Percentiles rank a stretch among this genome's conserved stretches.
Conservation (phyloP, 2,329 filamentous ascomycete species). For the Aspergillus sp. region DNA sequence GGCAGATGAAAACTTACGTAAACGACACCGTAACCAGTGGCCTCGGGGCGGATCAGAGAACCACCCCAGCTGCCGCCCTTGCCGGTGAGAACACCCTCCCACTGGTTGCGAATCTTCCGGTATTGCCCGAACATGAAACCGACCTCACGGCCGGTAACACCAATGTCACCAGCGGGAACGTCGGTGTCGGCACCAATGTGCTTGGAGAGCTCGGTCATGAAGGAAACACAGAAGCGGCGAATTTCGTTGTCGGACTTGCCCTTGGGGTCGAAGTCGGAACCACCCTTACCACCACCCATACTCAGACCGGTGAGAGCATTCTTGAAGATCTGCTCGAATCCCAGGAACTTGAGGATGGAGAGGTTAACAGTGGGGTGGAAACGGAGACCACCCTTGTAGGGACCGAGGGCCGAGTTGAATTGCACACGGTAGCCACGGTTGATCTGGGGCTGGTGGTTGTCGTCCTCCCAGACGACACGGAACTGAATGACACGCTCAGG, state of each 20-base stretch:
- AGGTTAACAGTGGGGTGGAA: conserved; percentile 71
- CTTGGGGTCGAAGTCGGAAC: conserved; percentile 98
- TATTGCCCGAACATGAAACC: conserved; percentile 94
- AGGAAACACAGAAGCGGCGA: conserved; percentile 89
- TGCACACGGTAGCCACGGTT: conserved; percentile 95
- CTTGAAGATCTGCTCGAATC: conserved; percentile 99
- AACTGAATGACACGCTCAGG: conserved; percentile 97
- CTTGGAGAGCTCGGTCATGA: conserved; percentile 92
- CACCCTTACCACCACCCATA: conserved; percentile 97
- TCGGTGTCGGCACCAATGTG: conserved; percentile 96
- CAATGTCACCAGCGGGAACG: conserved; percentile 94
- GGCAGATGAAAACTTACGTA: conserved; percentile 45
- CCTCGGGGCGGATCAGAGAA: conserved; percentile 88
- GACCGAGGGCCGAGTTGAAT: conserved; percentile 95
- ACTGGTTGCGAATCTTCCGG: conserved; percentile 78
- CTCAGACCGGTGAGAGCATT: conserved; percentile 92
- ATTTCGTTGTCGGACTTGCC: conserved; percentile 97
- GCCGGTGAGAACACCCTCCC: conserved; percentile 93
- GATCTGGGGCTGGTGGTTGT: conserved; percentile 76
- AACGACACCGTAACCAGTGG: conserved; percentile 91
- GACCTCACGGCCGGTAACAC: conserved; percentile 84
- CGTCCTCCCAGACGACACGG: conserved; percentile 94
- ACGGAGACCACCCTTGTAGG: conserved; percentile 95
- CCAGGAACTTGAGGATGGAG: conserved; percentile 84
- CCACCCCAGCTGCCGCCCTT: conserved; percentile 94